These are phyloP conservation scores for Stemphylium beticola DNA, from an alignment of 2,329 filamentous ascomycete species.

Conservation along the genomic window DNA sequence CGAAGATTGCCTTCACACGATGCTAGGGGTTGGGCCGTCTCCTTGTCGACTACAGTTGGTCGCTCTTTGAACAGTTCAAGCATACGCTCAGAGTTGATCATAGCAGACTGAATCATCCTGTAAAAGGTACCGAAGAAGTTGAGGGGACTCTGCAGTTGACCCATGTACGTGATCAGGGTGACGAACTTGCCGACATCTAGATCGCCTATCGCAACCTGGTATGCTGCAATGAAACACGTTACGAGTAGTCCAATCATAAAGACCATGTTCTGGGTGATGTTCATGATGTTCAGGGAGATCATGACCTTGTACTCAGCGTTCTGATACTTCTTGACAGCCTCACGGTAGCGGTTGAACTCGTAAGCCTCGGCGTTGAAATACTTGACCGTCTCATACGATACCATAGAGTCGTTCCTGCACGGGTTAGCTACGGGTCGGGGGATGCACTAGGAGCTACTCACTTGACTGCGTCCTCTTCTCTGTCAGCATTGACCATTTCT, in stretches of 20 bases:
- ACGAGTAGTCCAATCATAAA: constrained; percentile 69
- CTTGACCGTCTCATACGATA: constrained; percentile 87
- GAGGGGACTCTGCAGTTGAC: constrained; percentile 72
- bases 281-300: constrained; percentile 64
- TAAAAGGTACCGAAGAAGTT: constrained; percentile 92
- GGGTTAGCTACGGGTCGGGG: constrained; percentile 27
- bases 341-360: constrained; percentile 64
- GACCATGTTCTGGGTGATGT: constrained; percentile 68
- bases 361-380: constrained; percentile 68
- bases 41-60: constrained; percentile 84
- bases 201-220: constrained; percentile 68
- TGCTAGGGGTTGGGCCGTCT: constrained; percentile 66
- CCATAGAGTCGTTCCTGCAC: constrained; percentile 86
- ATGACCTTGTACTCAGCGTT: constrained; percentile 63
- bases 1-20: constrained; percentile 80
- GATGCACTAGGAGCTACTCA: constrained; percentile 45
- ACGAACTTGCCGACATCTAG: constrained; percentile 72
- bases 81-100: constrained; percentile 96
- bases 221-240: constrained; percentile 72
- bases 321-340: constrained; percentile 64
- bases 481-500: constrained; percentile 91
- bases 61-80: constrained; percentile 96
- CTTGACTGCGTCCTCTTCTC: constrained; percentile 96
- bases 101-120: constrained; percentile 89
- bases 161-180: constrained; percentile 75